Percentiles rank a stretch among this genome's conserved stretches.
Conservation (phyloP, 129 eudicot genomes). For the Deinandra increscens region DNA sequence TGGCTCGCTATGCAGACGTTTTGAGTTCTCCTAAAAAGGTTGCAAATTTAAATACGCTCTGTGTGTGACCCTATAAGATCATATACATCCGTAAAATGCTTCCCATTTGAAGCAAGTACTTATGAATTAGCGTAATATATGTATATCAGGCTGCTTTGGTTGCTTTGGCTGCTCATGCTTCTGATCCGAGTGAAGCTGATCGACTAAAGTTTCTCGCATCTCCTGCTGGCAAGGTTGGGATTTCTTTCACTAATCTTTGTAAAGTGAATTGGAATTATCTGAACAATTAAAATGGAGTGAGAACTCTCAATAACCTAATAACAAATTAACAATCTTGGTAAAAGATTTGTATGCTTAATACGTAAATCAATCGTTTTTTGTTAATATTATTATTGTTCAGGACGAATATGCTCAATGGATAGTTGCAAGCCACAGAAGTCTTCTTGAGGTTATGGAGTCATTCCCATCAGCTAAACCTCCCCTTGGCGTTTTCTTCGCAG, state of each 20-base stretch:
- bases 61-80: neutral
- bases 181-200: slow-evolving; percentile 76
- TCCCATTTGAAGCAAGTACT: neutral
- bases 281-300: too few relatives aligned
- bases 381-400: slow-evolving; percentile 29
- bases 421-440: slow-evolving; percentile 77
- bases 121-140: neutral
- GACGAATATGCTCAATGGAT: slow-evolving; percentile 93
- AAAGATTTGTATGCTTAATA: neutral
- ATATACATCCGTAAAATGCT: neutral
- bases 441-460: slow-evolving; percentile 83
- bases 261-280: neutral
- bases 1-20: slow-evolving; percentile 79
- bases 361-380: neutral
- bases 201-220: slow-evolving; percentile 76
- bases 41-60: neutral
- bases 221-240: slow-evolving; percentile 79
- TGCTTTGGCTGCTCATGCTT: slow-evolving; percentile 82
- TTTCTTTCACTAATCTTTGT: slow-evolving; percentile 1
- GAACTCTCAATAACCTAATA: too few relatives aligned
- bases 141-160: slow-evolving; percentile 34
- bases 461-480: slow-evolving; percentile 87
- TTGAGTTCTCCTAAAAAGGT: slow-evolving; percentile 63
- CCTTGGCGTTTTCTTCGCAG: slow-evolving; percentile 92
- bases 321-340: neutral